A percentile compares a stretch with the other conserved stretches of the same genome.
Evolutionary conservation across 208 protist genomes (phyloP).

Genomic region (Trypanosoma platydactyli): DNA sequence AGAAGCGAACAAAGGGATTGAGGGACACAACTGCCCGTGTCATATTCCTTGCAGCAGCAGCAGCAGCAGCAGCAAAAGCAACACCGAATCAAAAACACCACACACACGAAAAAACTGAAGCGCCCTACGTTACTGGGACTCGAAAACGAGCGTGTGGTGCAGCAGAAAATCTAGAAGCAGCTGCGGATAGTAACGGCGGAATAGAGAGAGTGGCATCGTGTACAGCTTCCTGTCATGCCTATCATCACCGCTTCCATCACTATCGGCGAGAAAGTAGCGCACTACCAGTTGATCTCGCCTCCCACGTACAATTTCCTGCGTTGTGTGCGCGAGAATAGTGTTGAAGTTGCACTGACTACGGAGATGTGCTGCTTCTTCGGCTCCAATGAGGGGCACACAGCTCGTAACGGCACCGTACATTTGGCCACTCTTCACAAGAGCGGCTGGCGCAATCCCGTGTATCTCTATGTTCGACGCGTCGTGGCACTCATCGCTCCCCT

Average conservation of each 20-base stretch:
- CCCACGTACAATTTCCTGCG: constrained; percentile 38
- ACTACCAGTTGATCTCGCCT: constrained; percentile 65
- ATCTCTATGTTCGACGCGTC: constrained; percentile 47
- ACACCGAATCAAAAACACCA: constrained; percentile 10
- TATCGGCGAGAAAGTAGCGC: constrained; percentile 42
- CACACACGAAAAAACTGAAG: neutral
- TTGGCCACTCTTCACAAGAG: constrained; percentile 29
- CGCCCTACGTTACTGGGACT: constrained; percentile 19
- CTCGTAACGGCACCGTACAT: constrained; percentile 32
- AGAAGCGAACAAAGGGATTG: no score
- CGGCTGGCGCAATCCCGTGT: constrained; percentile 51
- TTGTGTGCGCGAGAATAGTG: constrained; percentile 18
- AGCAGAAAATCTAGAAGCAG: constrained; percentile 80
- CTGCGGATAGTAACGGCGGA: constrained; percentile 72
- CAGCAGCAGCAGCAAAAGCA: neutral
- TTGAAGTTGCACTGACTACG: constrained; percentile 27
- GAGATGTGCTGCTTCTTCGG: constrained; percentile 50
- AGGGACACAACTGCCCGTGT: no score
- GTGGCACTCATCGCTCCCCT: constrained; percentile 8
- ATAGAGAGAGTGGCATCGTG: constrained; percentile 76
- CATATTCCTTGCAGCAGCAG: neutral
- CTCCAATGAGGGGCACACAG: constrained; percentile 42
- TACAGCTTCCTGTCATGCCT: constrained; percentile 16
- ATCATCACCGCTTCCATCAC: neutral
- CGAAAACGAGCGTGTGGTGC: constrained; percentile 53